Evolutionary conservation across 345 rosid genomes (phyloP).

Genomic region (Gossypium herbaceum): DNA sequence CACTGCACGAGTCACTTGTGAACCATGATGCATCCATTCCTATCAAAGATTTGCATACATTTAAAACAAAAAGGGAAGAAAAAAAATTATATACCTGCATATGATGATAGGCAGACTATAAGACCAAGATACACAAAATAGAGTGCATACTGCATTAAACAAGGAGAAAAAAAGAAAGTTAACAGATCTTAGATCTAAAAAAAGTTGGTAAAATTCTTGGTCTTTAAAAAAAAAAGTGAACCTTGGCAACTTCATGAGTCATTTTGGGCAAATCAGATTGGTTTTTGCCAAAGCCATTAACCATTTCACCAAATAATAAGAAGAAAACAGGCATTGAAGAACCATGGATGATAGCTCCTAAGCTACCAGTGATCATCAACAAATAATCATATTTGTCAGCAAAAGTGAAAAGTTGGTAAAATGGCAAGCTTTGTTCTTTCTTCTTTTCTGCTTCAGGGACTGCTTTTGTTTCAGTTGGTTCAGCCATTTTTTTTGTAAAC

Average conservation of each 20-base stretch:
- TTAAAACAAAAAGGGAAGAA: constrained; percentile 1
- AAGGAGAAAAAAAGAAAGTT: background rate
- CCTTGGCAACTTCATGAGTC: constrained; percentile 95
- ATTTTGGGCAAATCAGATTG: constrained; percentile 81
- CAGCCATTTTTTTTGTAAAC: constrained; percentile 46
- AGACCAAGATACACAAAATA: constrained; percentile 95
- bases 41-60: background rate
- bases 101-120: constrained; percentile 91
- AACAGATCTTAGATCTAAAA: constrained; percentile 49
- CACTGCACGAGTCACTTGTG: constrained; percentile 15
- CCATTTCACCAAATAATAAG: constrained; percentile 95
- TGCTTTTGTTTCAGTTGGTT: constrained; percentile 51
- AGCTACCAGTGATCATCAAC: constrained; percentile 71
- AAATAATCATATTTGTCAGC: constrained; percentile 85
- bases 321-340: constrained; percentile 98
- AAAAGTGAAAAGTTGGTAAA: constrained; percentile 85
- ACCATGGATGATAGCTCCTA: constrained; percentile 91
- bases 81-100: constrained; percentile 57
- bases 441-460: constrained; percentile 89
- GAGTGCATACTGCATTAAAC: constrained; percentile 75
- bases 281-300: constrained; percentile 95
- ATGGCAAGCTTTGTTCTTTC: constrained; percentile 93
- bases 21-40: background rate
- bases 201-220: background rate
- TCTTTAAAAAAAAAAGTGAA: constrained; percentile 9